These are phyloP conservation scores for Nakazawaea ishiwadae DNA, from an alignment of 805 yeast genomes.

Conservation along the genomic window DNA sequence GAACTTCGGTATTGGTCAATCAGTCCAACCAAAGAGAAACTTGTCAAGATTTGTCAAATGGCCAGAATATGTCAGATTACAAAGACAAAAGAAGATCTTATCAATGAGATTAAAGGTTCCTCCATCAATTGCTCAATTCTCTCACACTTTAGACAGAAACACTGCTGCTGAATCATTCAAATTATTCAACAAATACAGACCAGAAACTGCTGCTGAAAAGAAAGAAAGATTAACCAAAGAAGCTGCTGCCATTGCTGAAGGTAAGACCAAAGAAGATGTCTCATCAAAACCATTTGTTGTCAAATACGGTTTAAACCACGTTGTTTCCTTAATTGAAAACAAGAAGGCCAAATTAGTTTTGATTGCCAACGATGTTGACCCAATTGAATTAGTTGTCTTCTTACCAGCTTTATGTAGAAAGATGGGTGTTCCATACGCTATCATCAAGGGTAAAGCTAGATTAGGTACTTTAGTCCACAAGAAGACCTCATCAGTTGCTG, in stretches of 20 bases:
- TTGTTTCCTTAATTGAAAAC: conserved; percentile 95
- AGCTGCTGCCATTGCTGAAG: conserved; percentile 98
- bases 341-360: conserved; percentile 97
- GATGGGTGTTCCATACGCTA: conserved; percentile 99
- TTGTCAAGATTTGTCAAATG: conserved; percentile 96
- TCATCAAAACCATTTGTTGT: conserved; percentile 96
- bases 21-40: conserved; percentile 92
- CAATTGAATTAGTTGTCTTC: conserved; percentile 95
- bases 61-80: conserved; percentile 98
- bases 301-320: conserved; percentile 99
- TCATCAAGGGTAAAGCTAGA: conserved; percentile 98
- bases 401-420: conserved; percentile 98
- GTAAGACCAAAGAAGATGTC: conserved; percentile 94
- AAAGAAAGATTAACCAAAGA: conserved; percentile 98
- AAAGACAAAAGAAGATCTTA: conserved; percentile 98
- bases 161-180: conserved; percentile 96
- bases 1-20: conserved; percentile 96
- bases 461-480: conserved; percentile 96
- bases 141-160: conserved; percentile 95
- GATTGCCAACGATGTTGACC: conserved; percentile 99
- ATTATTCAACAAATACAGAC: conserved; percentile 98
- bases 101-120: conserved; percentile 97
- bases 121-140: conserved; percentile 97
- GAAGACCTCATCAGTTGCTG: conserved; percentile 97
- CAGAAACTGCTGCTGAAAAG: conserved; percentile 97